phyloP scores from a whole-genome alignment of 1,284 basidiomycete species.

The Apiotrichum montevideense region DNA sequence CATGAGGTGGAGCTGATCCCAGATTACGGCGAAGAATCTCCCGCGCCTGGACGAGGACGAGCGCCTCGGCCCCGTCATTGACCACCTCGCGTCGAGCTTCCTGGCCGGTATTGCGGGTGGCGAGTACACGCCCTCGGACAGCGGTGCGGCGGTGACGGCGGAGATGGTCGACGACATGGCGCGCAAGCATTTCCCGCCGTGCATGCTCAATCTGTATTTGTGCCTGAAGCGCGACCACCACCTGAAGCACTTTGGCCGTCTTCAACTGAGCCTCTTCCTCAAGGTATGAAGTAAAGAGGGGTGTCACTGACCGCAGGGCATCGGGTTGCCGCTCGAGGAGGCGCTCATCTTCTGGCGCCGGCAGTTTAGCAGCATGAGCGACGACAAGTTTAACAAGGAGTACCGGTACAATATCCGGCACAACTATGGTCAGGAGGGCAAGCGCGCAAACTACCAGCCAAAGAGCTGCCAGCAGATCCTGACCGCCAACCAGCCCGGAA shows the following conservation, averaged over 20 bases:
- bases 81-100: conserved; percentile 92
- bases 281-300: conserved; percentile 57
- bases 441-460: conserved; percentile 87
- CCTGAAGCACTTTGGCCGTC: conserved; percentile 83
- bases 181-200: conserved; percentile 85
- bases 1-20: background rate
- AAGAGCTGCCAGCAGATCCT: conserved; percentile 92
- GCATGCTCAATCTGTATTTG: conserved; percentile 89
- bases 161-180: conserved; percentile 91
- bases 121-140: conserved; percentile 45
- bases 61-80: conserved; percentile 80
- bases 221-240: conserved; percentile 72
- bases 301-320: conserved; percentile 55
- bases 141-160: conserved; percentile 64
- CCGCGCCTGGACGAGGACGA: conserved; percentile 95
- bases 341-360: conserved; percentile 90
- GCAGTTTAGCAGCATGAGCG: conserved; percentile 70
- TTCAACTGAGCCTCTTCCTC: conserved; percentile 91
- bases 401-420: conserved; percentile 97
- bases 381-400: conserved; percentile 98
- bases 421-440: conserved; percentile 89
- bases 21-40: conserved; percentile 80
- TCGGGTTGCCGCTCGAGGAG: conserved; percentile 92
- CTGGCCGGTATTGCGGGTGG: conserved; percentile 66
- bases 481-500: conserved; percentile 64